Evolutionary conservation across 2,329 filamentous ascomycete genomes (phyloP), one percentile per base, ranked within the genome.

Genomic region (Fusarium sp.): DNA sequence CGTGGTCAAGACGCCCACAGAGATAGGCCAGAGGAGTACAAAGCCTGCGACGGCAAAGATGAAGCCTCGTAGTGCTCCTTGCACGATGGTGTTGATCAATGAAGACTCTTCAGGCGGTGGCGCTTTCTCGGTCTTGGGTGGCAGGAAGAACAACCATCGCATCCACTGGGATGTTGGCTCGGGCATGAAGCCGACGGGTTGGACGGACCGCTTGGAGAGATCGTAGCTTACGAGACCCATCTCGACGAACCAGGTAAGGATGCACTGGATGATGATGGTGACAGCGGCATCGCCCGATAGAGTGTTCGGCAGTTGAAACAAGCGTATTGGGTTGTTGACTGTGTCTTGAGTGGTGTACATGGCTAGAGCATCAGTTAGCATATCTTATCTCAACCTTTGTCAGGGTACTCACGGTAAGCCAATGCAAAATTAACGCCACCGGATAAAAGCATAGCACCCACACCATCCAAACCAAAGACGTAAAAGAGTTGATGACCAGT

Each of bases 191-290:
- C 83, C 83, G 30, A 87, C 81, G 27, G 86, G 81, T 61, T 83
- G 80, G 46, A 87, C 79, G 11, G 77, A 78, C 34, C 83, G 82
- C 34, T 76, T 76, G 23, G 75, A 78, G 21, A 88, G 76, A 74
- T 87, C 84, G 23, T 78, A 77, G 68, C 82, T 82, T 27, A 87
- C 84, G n/a, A 86, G 74, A 28, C 80, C 61, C 37, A 81, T 76
- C 72, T 87, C 84, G 43, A 85, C 77, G 53, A 85, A 76, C 85
- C 85, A 88, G 23, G 85, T 87, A 48, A 86, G 77, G 66, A 84
- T 73, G 68, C 78, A 82, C 74, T 87, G 85, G 53, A 87, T 55
- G 65, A 87, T 78, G 61, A 86, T 80, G n/a, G 85, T 87, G 42
- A 87, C 78, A 40, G 79, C 82, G 4, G 82, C 82, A 73, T 88